Base-by-base conservation (phyloP, 2,329 filamentous ascomycete genomes). In the Aspergillus latus region DNA sequence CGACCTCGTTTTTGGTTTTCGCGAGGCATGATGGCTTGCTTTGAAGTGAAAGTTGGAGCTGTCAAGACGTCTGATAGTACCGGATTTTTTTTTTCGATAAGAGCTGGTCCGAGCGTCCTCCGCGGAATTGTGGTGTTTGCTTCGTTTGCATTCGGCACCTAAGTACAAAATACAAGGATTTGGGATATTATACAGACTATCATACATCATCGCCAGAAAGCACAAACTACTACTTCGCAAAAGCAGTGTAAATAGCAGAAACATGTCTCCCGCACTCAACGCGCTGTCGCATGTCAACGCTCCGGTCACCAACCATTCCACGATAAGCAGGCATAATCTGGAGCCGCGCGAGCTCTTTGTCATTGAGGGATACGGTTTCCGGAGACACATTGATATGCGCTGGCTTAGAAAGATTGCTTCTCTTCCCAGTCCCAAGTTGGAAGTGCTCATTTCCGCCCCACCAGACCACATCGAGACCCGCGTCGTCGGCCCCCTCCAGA, bases 371-470 rank as follows among this genome's bases (percentile, higher is more conserved):
- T 64, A 88, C 88, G 0, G 80, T 82, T 47, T 82, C 82, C 10
- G 79, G 75, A 59, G 96, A 91, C 11, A 90, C 88, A 32, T 85
- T 84, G 52, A 97, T 91, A 69, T 96, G 93, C 1, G 82, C 80
- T 1, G 94, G 94, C 10, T 82, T 80, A 51, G 84, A 84, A 8
- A 89, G 69, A 68, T 97, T 97, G 67, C 85, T 94, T 59, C 93
- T 80, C 78, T 89, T 95, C 29, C 94, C 92, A 0, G 89, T 97
- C 10, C 94, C 94, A 28, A 99, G 83, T 75, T 99, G 94, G 73
- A 89, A 97, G 70, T 88, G 84, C 76, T 97, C 92, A 67, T 97
- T 99, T 52, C 91, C 91, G 59, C 94, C 94, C 90, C 92, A 99
- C 80, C 90, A 95, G 1, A 97, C 72, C 30, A 92, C 87, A 70